Percentiles rank a stretch among this genome's conserved stretches.
Evolutionary conservation across 2,329 filamentous ascomycete species (phyloP).

Genomic region (Pseudomassariella vexata): DNA sequence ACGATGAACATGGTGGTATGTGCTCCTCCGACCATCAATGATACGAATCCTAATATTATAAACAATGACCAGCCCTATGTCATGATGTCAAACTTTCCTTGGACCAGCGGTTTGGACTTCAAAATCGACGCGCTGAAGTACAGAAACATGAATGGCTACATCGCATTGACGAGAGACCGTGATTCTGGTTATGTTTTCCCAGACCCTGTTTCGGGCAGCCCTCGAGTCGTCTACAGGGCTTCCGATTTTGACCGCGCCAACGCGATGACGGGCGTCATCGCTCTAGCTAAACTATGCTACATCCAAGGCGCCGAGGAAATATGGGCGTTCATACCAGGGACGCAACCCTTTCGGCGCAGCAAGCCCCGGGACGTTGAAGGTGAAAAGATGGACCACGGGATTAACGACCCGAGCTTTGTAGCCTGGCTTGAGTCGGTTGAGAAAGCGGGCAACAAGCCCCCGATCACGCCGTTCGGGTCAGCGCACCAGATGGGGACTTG

Average conservation of each 20-base stretch:
- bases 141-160: constrained; percentile 65
- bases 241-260: constrained; percentile 68
- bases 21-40: not conserved
- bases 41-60: constrained; percentile 7
- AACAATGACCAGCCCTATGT: constrained; percentile 54
- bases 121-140: constrained; percentile 67
- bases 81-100: constrained; percentile 58
- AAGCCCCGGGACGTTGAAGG: constrained; percentile 7
- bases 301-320: constrained; percentile 78
- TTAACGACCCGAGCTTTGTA: constrained; percentile 55
- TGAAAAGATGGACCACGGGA: constrained; percentile 24
- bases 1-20: constrained; percentile 61
- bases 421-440: constrained; percentile 52
- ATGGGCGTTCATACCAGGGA: constrained; percentile 54
- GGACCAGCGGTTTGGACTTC: constrained; percentile 61
- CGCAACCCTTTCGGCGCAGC: constrained; percentile 55
- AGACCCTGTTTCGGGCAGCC: constrained; percentile 60
- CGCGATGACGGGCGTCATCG: constrained; percentile 66
- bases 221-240: constrained; percentile 63
- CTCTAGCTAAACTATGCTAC: constrained; percentile 70
- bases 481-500: constrained; percentile 80
- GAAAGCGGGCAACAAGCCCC: constrained; percentile 41
- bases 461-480: constrained; percentile 52
- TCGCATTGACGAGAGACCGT: constrained; percentile 69
- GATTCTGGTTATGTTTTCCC: constrained; percentile 69